Evolutionary conservation across 306 rosid species (phyloP).

Genomic region (Herpetospermum pedunculosum): DNA sequence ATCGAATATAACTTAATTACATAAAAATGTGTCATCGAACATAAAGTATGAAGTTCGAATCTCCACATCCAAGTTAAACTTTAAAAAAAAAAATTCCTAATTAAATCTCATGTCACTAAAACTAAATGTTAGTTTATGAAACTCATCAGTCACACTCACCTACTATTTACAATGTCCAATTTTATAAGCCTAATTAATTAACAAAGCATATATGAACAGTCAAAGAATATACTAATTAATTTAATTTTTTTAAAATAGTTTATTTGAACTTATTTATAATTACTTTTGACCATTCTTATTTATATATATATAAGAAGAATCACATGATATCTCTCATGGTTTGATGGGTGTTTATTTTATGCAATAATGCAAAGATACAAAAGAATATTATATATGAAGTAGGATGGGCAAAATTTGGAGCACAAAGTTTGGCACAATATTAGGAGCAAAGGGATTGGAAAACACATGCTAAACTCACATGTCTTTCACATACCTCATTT

Average conservation of each 20-base stretch:
- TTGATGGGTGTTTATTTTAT: conserved; percentile 5
- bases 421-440: neutral
- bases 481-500: neutral
- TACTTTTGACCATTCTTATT: neutral
- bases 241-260: neutral
- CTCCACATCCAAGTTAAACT: too few species aligned
- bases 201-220: too few species aligned
- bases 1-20: too few species aligned
- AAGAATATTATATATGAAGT: neutral
- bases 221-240: too few species aligned
- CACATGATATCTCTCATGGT: neutral
- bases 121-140: too few species aligned
- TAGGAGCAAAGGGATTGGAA: neutral
- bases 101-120: too few species aligned
- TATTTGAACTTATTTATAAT: neutral
- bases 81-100: too few species aligned
- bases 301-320: neutral
- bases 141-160: too few species aligned
- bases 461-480: conserved; percentile 11
- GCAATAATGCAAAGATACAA: neutral
- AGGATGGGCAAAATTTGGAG: neutral
- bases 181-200: too few species aligned
- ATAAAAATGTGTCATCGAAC: too few species aligned
- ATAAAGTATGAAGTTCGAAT: too few species aligned
- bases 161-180: too few species aligned